Evolutionary conservation across 306 rosid genomes (phyloP), one percentile per base, ranked within the genome.

Genomic region (Lathyrus oleraceus): DNA sequence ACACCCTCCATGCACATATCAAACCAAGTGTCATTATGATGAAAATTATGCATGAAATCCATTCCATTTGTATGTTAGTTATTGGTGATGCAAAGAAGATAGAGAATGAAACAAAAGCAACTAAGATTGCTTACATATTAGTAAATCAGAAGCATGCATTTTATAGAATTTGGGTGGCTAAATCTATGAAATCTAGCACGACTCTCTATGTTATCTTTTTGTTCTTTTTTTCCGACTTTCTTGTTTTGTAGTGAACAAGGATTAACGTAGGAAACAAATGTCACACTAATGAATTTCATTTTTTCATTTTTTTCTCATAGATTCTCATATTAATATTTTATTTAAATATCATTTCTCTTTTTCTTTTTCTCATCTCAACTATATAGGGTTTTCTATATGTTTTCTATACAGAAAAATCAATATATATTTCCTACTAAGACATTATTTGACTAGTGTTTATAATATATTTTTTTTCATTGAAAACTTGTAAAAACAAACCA

Each of bases 1-100:
- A 10, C 57, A 61, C 27, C 17, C 25, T 84, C 95, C 94, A 83
- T 62, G n/a, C 59, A 13, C 59, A 53, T 49, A 19, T 49, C 1
- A 49, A 11, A 4, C 0, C 4, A 20, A 53, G 59, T 20, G 6
- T 53, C 14, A 21, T 10, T 27, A 53, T 0, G 23, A 9, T 49
- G 25, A 49, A 49, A 60, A 4, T 60, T 32, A 62, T 62, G 17
- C 67, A 1, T 11, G 35, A 17, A 62, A 21, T 12, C 66, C 66
- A 61, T 61, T 61, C 66, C 47, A 61, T 35, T 15, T 36, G 14
- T 15, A 1, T 38, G 45, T 16, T 8, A 5, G 15, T 21, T 10
- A 57, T 57, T 27, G 17, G 2, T 27, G 20, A 10, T 3, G 20
- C 2, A 28, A 58, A 25, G 3, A 58, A 40, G 14, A 28, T 14